These are phyloP conservation scores for Apophysomyces variabilis DNA, from an alignment of 371 early-diverging fungal species.

Conservation along the genomic window DNA sequence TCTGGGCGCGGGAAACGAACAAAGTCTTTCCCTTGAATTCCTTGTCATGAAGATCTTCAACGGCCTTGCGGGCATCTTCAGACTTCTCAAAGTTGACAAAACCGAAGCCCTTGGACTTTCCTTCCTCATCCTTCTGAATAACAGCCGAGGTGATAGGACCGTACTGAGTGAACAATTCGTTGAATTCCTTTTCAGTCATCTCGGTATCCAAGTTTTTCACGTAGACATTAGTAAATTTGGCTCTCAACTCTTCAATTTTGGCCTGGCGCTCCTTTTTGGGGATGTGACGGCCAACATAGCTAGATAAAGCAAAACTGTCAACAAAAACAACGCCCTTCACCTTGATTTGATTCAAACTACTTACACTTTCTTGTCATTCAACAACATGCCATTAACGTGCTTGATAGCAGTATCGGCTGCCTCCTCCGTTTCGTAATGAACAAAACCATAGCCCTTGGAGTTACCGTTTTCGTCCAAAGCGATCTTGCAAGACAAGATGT, in stretches of 20 bases:
- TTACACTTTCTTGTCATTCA: slow-evolving; percentile 86
- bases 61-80: slow-evolving; percentile 82
- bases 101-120: slow-evolving; percentile 81
- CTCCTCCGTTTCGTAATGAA: slow-evolving; percentile 91
- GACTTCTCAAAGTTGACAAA: slow-evolving; percentile 91
- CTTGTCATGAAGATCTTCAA: slow-evolving; percentile 84
- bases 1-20: slow-evolving; percentile 93
- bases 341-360: slow-evolving; percentile 9
- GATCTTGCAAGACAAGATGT: slow-evolving; percentile 94
- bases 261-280: slow-evolving; percentile 82
- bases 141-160: slow-evolving; percentile 80
- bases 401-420: slow-evolving; percentile 88
- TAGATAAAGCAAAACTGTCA: slow-evolving; percentile 7
- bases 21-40: slow-evolving; percentile 79
- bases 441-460: slow-evolving; percentile 95
- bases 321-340: slow-evolving; percentile 2
- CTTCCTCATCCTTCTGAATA: slow-evolving; percentile 67
- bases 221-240: slow-evolving; percentile 91
- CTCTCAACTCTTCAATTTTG: slow-evolving; percentile 76
- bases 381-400: slow-evolving; percentile 91
- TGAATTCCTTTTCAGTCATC: slow-evolving; percentile 76
- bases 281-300: slow-evolving; percentile 80
- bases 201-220: slow-evolving; percentile 87
- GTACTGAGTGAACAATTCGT: slow-evolving; percentile 69
- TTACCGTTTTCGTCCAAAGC: slow-evolving; percentile 76